Conservation (phyloP, 2,329 filamentous ascomycete species). For the Trichoderma brevicompactum region DNA sequence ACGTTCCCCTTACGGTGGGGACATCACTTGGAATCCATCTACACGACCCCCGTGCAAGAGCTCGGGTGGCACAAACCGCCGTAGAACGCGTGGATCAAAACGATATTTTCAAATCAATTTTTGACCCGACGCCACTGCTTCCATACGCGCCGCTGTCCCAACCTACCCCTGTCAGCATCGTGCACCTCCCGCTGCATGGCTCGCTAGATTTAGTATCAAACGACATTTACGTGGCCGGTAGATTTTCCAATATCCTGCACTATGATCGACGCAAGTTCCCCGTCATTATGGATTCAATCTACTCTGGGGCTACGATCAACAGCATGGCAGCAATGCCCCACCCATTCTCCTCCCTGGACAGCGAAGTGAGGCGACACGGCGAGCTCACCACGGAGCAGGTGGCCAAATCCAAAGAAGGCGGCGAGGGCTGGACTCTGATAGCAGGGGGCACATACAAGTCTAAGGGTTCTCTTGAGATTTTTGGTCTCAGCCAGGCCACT, state of each 20-base stretch:
- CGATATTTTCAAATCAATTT: slow-evolving; percentile 47
- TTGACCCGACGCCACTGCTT: slow-evolving; percentile 57
- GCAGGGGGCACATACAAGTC: slow-evolving; percentile 90
- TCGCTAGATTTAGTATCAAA: slow-evolving; percentile 62
- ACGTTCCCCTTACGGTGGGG: slow-evolving; percentile 78
- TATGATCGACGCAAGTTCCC: slow-evolving; percentile 90
- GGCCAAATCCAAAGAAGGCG: slow-evolving; percentile 55
- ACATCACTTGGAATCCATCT: slow-evolving; percentile 82
- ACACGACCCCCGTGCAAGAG: slow-evolving; percentile 69
- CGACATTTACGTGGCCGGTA: slow-evolving; percentile 85
- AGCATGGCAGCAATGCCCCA: slow-evolving; percentile 72
- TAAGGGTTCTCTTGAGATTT: slow-evolving; percentile 88
- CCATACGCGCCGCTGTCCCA: slow-evolving; percentile 75
- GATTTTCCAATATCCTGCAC: slow-evolving; percentile 85
- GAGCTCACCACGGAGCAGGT: slow-evolving; percentile 61
- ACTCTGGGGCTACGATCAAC: slow-evolving; percentile 80
- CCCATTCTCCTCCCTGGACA: slow-evolving; percentile 65
- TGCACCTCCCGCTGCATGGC: slow-evolving; percentile 70
- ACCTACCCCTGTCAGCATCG: slow-evolving; percentile 79
- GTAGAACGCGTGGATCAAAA: slow-evolving; percentile 45
- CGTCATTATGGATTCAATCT: slow-evolving; percentile 73
- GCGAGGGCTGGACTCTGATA: slow-evolving; percentile 68
- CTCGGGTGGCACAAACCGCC: slow-evolving; percentile 39
- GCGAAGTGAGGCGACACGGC: slow-evolving; percentile 60
- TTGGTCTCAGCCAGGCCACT: slow-evolving; percentile 57